phyloP scores from a whole-genome alignment of 371 early-diverging fungal species.

The Haplosporangium sp. region DNA sequence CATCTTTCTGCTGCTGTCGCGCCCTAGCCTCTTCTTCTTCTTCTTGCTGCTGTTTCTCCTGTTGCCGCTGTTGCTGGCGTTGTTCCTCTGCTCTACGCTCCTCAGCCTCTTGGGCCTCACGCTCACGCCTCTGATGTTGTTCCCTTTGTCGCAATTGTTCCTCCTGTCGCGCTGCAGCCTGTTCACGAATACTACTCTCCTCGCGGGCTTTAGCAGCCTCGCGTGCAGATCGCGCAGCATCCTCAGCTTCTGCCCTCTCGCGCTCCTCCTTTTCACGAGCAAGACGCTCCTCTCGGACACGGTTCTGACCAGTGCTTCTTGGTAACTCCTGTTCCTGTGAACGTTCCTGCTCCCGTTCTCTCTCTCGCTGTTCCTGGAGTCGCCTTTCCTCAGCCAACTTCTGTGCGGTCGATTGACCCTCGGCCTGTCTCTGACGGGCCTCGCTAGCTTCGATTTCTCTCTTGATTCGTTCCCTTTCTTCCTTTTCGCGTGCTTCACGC shows the following conservation, averaged over 20 bases:
- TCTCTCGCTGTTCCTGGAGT: slow-evolving; percentile 45
- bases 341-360: slow-evolving; percentile 39
- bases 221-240: slow-evolving; percentile 42
- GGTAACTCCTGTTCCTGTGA: slow-evolving; percentile 54
- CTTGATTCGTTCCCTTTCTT: slow-evolving; percentile 57
- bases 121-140: slow-evolving; percentile 27
- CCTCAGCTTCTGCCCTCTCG: slow-evolving; percentile 58
- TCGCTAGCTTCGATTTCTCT: slow-evolving; percentile 57
- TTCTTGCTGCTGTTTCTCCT: slow-evolving; percentile 15
- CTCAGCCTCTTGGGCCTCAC: slow-evolving; percentile 38
- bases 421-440: slow-evolving; percentile 32
- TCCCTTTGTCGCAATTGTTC: slow-evolving; percentile 31
- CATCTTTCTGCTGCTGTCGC: slow-evolving; percentile 50
- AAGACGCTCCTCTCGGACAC: slow-evolving; percentile 35
- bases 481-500: slow-evolving; percentile 67
- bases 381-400: slow-evolving; percentile 50
- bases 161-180: slow-evolving; percentile 42
- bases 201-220: slow-evolving; percentile 51
- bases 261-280: slow-evolving; percentile 49
- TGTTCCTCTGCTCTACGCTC: slow-evolving; percentile 26
- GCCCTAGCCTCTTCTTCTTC: slow-evolving; percentile 41
- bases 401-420: slow-evolving; percentile 24
- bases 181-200: slow-evolving; percentile 30
- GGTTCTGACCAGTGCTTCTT: slow-evolving; percentile 20
- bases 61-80: slow-evolving; percentile 24